phyloP scores from a whole-genome alignment of 2,329 filamentous ascomycete species.

The Fusarium sp. region DNA sequence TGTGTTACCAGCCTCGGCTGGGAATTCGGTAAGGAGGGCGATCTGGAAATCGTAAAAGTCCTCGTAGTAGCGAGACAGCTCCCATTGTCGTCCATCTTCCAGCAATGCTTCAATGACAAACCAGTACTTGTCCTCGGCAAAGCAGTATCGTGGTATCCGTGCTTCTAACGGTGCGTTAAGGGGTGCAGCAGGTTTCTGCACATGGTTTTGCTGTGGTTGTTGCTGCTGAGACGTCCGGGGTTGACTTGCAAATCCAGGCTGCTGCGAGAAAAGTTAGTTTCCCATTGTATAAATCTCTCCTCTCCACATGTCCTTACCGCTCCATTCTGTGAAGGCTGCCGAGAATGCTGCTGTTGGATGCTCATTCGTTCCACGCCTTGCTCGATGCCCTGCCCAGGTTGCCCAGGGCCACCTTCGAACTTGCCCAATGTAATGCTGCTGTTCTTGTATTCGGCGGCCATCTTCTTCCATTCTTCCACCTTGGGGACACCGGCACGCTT shows the following conservation, averaged over 20 bases:
- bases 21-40: slow-evolving; percentile 90
- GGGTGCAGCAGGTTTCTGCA: slow-evolving; percentile 62
- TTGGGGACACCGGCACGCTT: slow-evolving; percentile 89
- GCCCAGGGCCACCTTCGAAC: slow-evolving; percentile 71
- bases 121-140: slow-evolving; percentile 98
- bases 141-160: slow-evolving; percentile 91
- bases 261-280: slow-evolving; percentile 10
- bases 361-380: slow-evolving; percentile 85
- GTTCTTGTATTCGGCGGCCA: slow-evolving; percentile 99
- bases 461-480: slow-evolving; percentile 99
- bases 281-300: not conserved
- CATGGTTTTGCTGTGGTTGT: slow-evolving; percentile 52
- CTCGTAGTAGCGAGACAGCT: slow-evolving; percentile 93
- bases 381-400: slow-evolving; percentile 66
- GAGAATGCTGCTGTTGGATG: slow-evolving; percentile 59
- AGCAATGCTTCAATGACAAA: slow-evolving; percentile 94
- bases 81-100: slow-evolving; percentile 92
- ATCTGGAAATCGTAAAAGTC: slow-evolving; percentile 99
- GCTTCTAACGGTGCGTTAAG: slow-evolving; percentile 83
- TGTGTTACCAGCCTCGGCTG: slow-evolving; percentile 90
- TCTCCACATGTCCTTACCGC: slow-evolving; percentile 41
- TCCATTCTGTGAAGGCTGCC: slow-evolving; percentile 48
- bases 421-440: slow-evolving; percentile 97
- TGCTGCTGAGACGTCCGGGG: slow-evolving; percentile 48
- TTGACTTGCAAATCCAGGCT: slow-evolving; percentile 47